Percentiles rank a stretch among this genome's conserved stretches.
Conservation (phyloP, 2,329 filamentous ascomycete genomes). For the Pseudogymnoascus sp. region DNA sequence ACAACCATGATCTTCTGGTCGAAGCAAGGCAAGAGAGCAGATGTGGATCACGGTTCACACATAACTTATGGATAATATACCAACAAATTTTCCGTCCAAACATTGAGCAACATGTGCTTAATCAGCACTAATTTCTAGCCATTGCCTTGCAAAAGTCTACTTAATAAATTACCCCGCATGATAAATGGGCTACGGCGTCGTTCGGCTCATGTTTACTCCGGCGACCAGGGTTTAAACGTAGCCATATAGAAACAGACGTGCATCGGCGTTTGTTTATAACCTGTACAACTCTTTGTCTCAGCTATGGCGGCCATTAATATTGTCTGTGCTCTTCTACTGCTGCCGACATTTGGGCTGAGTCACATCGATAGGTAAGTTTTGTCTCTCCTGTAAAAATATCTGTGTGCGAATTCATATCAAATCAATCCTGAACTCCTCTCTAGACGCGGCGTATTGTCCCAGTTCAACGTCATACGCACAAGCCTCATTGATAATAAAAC, state of each 20-base stretch:
- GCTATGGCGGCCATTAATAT: background rate
- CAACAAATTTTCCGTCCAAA: too few species aligned
- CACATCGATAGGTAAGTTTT: background rate
- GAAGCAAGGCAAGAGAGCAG: too few species aligned
- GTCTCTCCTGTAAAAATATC: background rate
- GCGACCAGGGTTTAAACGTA: background rate
- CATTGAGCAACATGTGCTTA: too few species aligned
- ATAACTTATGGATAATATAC: background rate
- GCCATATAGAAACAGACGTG: background rate
- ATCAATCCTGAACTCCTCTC: background rate
- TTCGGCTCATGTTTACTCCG: background rate
- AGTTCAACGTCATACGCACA: background rate
- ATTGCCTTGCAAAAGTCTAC: too few species aligned
- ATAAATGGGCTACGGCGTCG: background rate
- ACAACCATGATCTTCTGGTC: too few species aligned
- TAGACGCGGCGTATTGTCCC: background rate
- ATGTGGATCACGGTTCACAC: too few species aligned
- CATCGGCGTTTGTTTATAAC: background rate
- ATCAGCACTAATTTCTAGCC: too few species aligned
- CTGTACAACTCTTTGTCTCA: background rate
- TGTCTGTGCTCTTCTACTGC: background rate
- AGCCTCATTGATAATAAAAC: conserved; percentile 21
- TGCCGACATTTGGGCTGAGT: background rate
- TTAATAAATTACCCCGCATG: too few species aligned
- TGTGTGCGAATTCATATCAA: background rate